Evolutionary conservation across 768 basidiomycete genomes (phyloP).

Genomic region (Leccinum subgranulosum): DNA sequence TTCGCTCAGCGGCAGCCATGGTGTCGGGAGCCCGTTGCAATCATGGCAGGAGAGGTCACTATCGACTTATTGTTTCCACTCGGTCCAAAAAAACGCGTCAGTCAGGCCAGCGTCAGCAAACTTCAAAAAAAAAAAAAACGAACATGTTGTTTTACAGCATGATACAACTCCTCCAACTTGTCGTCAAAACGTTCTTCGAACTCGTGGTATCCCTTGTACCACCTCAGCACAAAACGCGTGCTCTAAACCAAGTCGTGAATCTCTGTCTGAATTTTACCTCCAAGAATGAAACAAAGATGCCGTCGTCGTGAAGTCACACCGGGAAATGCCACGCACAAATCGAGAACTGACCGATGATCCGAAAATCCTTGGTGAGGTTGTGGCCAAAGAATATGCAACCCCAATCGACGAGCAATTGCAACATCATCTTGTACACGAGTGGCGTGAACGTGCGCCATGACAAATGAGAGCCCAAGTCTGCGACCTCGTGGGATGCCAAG

Average conservation of each 20-base stretch:
- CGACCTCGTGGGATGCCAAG: conserved; percentile 47
- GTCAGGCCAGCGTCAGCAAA: not conserved
- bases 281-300: conserved; percentile 90
- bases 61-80: conserved; percentile 51
- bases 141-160: conserved; percentile 72
- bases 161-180: conserved; percentile 82
- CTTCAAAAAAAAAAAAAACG: conserved; percentile 21
- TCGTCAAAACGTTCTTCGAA: conserved; percentile 76
- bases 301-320: conserved; percentile 28
- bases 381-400: conserved; percentile 98
- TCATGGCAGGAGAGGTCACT: not conserved
- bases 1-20: conserved; percentile 18
- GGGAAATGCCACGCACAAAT: not conserved
- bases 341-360: conserved; percentile 78
- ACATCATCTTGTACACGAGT: conserved; percentile 90
- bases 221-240: conserved; percentile 76
- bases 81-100: conserved; percentile 25
- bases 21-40: not conserved
- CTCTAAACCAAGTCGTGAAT: conserved; percentile 98
- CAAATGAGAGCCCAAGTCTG: conserved; percentile 83
- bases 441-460: conserved; percentile 91
- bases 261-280: conserved; percentile 88
- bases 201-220: conserved; percentile 81
- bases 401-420: conserved; percentile 86
- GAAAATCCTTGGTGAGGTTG: conserved; percentile 94